These are phyloP conservation scores for Clonostachys chloroleuca DNA, from an alignment of 2,329 filamentous ascomycete genomes.

Conservation along the genomic window DNA sequence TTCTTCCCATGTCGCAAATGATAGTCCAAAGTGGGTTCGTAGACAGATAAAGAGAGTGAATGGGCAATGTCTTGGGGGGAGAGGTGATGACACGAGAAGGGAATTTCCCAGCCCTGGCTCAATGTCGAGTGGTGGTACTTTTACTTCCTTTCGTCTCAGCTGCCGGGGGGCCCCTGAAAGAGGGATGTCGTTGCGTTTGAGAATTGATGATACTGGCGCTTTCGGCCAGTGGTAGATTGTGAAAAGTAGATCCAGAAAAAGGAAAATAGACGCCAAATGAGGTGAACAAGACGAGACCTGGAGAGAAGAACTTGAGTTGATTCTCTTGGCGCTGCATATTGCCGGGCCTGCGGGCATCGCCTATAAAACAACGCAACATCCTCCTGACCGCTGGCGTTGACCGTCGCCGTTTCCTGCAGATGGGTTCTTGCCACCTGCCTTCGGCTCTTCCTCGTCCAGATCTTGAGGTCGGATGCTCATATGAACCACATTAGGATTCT, in stretches of 20 bases:
- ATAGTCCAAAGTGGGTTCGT: slow-evolving; percentile 6
- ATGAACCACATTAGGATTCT: slow-evolving; percentile 81
- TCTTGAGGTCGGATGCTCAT: slow-evolving; percentile 90
- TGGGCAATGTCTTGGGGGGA: not conserved
- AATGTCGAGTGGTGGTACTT: not conserved
- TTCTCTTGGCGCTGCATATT: no score
- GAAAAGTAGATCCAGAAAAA: no score
- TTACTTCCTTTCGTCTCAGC: no score
- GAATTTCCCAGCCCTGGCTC: not conserved
- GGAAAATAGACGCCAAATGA: no score
- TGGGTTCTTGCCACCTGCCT: slow-evolving; percentile 52
- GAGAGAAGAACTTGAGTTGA: no score
- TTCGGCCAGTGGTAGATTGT: no score
- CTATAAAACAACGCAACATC: slow-evolving; percentile 50
- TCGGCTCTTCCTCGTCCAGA: slow-evolving; percentile 75
- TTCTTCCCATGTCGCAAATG: slow-evolving; percentile 1
- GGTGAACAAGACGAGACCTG: no score
- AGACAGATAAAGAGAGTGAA: no score
- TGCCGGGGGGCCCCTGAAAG: no score
- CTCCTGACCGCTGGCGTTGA: slow-evolving; percentile 30
- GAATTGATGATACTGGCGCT: no score
- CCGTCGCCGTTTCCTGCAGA: slow-evolving; percentile 34
- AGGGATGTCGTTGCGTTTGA: no score
- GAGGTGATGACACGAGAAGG: not conserved
- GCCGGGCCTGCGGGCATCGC: not conserved